Percentiles rank a stretch among this genome's conserved stretches.
Conservation (phyloP, 768 basidiomycete genomes). For the Tylopilus rubrobrunneus region DNA sequence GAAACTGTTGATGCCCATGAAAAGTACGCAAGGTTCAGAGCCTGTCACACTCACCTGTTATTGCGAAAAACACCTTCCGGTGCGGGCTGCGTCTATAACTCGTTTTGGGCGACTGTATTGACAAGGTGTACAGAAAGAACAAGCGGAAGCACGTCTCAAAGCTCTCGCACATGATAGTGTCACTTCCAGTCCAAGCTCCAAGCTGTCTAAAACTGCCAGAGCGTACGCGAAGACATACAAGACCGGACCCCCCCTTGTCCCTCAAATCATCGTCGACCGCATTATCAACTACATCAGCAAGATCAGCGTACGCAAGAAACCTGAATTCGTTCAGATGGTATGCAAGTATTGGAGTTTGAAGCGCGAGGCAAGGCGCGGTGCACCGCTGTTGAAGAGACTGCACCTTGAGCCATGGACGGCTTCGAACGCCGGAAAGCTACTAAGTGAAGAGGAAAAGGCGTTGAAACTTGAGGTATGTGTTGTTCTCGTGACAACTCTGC, state of each 20-base stretch:
- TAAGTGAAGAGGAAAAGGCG: conserved; percentile 79
- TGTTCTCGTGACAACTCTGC: background rate
- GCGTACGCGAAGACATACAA: conserved; percentile 92
- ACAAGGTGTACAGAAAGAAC: conserved; percentile 51
- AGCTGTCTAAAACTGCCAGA: conserved; percentile 73
- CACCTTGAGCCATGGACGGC: conserved; percentile 99
- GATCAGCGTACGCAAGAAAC: conserved; percentile 69
- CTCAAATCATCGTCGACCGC: conserved; percentile 75
- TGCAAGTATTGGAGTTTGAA: conserved; percentile 98
- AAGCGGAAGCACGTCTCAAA: conserved; percentile 58
- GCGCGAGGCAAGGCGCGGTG: conserved; percentile 87
- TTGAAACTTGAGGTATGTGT: conserved; percentile 74
- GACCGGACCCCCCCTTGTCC: conserved; percentile 90
- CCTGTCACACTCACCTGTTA: conserved; percentile 70
- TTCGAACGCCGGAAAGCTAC: conserved; percentile 51
- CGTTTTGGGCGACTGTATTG: background rate
- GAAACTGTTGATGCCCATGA: conserved; percentile 84
- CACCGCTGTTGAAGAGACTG: conserved; percentile 86
- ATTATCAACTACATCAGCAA: conserved; percentile 72
- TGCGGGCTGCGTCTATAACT: conserved; percentile 34
- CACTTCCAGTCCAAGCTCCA: conserved; percentile 38
- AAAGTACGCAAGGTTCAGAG: conserved; percentile 71
- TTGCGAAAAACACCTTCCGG: conserved; percentile 90
- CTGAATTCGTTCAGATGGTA: conserved; percentile 69
- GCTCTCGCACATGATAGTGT: conserved; percentile 45